Conservation (phyloP, 805 yeast species). For the Starmerella cellae region DNA sequence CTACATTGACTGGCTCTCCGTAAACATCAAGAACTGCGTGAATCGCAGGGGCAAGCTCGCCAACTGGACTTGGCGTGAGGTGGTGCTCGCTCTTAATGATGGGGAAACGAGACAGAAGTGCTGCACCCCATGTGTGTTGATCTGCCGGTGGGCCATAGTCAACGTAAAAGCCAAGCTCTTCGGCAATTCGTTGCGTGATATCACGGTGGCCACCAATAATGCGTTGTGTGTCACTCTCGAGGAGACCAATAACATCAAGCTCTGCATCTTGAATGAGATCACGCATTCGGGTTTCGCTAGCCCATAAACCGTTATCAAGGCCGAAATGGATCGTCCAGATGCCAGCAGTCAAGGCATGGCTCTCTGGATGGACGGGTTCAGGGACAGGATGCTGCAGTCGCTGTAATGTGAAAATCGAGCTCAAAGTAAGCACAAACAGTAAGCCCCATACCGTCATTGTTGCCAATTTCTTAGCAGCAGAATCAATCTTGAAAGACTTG, state of each 20-base stretch:
- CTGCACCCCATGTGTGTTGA: constrained; percentile 97
- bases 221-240: constrained; percentile 89
- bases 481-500: constrained; percentile 10
- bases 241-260: constrained; percentile 76
- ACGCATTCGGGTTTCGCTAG: constrained; percentile 79
- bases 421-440: constrained; percentile 33
- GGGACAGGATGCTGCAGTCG: constrained; percentile 47
- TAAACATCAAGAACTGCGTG: constrained; percentile 89
- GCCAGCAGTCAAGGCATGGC: constrained; percentile 74
- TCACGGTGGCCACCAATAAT: constrained; percentile 93
- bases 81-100: constrained; percentile 82
- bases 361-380: constrained; percentile 52
- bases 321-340: constrained; percentile 98
- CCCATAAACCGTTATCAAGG: constrained; percentile 96
- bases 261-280: constrained; percentile 73
- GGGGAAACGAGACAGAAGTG: constrained; percentile 85
- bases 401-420: constrained; percentile 41
- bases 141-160: constrained; percentile 98
- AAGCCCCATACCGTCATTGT: constrained; percentile 23
- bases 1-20: constrained; percentile 76
- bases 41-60: constrained; percentile 96
- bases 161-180: constrained; percentile 84
- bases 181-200: constrained; percentile 78
- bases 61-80: constrained; percentile 89
- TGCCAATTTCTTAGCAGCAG: constrained; percentile 20